A percentile compares a stretch with the other conserved stretches of the same genome.
phyloP scores from a whole-genome alignment of 225 moss, liverwort and hornwort genomes.

The Sphagnum contortum region DNA sequence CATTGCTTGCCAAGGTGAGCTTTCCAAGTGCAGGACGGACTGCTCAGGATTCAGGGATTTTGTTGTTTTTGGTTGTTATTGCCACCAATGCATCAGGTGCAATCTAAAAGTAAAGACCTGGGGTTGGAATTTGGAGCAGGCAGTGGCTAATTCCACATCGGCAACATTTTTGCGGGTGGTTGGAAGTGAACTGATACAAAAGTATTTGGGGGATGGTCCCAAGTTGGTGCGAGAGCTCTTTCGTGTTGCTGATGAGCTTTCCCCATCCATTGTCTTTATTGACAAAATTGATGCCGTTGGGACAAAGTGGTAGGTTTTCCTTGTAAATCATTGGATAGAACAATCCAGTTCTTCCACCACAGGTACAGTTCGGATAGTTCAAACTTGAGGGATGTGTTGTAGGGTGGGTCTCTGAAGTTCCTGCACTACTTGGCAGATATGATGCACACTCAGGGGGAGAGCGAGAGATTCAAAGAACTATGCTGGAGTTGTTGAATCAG shows the following conservation, averaged over 20 bases:
- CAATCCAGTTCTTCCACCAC: no score
- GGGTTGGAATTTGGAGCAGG: constrained; percentile 22
- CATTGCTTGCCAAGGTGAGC: constrained; percentile 83
- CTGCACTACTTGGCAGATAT: constrained; percentile 13
- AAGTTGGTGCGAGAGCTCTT: constrained; percentile 94
- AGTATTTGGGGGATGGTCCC: constrained; percentile 95
- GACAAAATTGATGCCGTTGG: constrained; percentile 85
- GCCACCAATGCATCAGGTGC: background rate
- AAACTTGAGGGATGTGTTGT: no score
- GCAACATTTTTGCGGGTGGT: constrained; percentile 97
- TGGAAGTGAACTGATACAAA: constrained; percentile 98
- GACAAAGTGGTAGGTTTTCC: constrained; percentile 61
- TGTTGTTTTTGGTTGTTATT: background rate
- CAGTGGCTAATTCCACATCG: constrained; percentile 96
- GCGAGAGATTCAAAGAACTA: constrained; percentile 94
- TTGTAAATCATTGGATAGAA: no score
- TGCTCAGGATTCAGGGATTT: background rate
- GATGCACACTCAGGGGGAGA: constrained; percentile 98
- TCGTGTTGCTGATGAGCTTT: constrained; percentile 91
- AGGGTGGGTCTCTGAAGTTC: no score
- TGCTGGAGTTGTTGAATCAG: constrained; percentile 98
- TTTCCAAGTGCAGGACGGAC: background rate
- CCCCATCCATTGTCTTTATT: constrained; percentile 80
- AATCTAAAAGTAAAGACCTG: background rate
- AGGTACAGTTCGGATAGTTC: no score